These are phyloP conservation scores for Adenanthera pavonina DNA, from an alignment of 306 rosid genomes.

Conservation along the genomic window DNA sequence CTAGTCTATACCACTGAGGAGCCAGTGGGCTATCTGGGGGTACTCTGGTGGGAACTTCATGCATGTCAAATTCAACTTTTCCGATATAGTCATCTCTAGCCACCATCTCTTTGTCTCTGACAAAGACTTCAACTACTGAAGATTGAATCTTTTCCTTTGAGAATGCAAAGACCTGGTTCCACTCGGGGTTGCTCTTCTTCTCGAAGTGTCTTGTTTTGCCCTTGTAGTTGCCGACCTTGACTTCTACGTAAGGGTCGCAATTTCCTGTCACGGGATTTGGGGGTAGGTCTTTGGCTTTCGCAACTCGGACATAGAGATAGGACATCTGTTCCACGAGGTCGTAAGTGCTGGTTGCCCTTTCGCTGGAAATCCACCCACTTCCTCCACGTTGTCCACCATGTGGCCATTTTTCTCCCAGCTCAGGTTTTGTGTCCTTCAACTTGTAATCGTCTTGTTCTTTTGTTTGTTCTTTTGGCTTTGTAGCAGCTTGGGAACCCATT, in stretches of 20 bases:
- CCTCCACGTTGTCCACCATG: constrained; percentile 67
- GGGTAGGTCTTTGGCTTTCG: constrained; percentile 65
- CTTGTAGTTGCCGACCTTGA: constrained; percentile 68
- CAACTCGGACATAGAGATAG: constrained; percentile 68
- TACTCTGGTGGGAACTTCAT: constrained; percentile 70
- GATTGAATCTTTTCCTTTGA: constrained; percentile 68
- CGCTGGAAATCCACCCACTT: constrained; percentile 69
- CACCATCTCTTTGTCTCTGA: constrained; percentile 56
- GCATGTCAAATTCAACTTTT: constrained; percentile 61
- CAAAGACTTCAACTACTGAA: constrained; percentile 55
- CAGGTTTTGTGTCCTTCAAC: constrained; percentile 66
- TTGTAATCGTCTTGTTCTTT: constrained; percentile 58
- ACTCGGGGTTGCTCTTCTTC: constrained; percentile 68
- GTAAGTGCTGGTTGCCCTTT: constrained; percentile 70
- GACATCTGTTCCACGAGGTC: constrained; percentile 74
- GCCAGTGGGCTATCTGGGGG: constrained; percentile 80
- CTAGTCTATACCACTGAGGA: constrained; percentile 70
- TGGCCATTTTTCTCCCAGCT: constrained; percentile 71
- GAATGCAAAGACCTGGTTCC: constrained; percentile 68
- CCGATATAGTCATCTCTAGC: constrained; percentile 64
- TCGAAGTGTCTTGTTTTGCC: constrained; percentile 65
- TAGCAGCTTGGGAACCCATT: constrained; percentile 48
- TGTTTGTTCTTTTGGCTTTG: constrained; percentile 40
- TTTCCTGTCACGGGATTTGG: constrained; percentile 55
- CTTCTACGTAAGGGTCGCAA: constrained; percentile 71